A percentile compares a stretch with the other conserved stretches of the same genome.
phyloP scores from a whole-genome alignment of 352 stramenopile species.

The Pythium sp. region DNA sequence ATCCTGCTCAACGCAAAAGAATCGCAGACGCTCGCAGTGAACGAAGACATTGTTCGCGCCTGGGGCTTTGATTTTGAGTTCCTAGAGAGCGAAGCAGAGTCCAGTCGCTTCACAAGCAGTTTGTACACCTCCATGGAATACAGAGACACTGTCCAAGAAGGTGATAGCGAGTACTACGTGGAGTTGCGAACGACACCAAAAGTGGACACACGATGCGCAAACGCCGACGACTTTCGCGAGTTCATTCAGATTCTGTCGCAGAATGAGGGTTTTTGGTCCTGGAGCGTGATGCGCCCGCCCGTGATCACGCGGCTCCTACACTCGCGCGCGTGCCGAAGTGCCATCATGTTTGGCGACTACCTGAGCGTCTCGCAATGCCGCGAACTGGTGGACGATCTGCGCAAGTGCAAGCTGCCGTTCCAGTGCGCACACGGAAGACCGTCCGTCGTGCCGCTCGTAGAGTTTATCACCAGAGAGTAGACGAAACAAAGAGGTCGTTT shows the following conservation, averaged over 20 bases:
- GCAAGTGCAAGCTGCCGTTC: conserved; percentile 83
- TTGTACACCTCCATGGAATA: neutral
- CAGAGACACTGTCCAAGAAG: too few relatives aligned
- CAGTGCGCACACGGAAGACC: conserved; percentile 90
- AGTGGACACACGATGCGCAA: conserved; percentile 69
- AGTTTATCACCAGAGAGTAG: conserved; percentile 36
- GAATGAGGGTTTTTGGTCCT: conserved; percentile 18
- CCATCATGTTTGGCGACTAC: conserved; percentile 92
- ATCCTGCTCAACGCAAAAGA: conserved; percentile 64
- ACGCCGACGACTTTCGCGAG: conserved; percentile 77
- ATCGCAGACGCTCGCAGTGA: conserved; percentile 30
- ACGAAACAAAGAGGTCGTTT: neutral
- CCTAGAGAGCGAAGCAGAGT: conserved; percentile 10
- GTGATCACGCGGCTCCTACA: conserved; percentile 83
- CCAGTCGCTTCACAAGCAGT: neutral
- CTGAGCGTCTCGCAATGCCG: conserved; percentile 67
- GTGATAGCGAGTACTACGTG: conserved; percentile 9
- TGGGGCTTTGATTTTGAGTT: conserved; percentile 84
- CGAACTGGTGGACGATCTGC: conserved; percentile 67
- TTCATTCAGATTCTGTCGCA: conserved; percentile 70
- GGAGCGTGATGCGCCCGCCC: conserved; percentile 47
- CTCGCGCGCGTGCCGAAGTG: conserved; percentile 87
- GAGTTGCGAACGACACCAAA: conserved; percentile 47
- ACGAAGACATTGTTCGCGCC: conserved; percentile 52
- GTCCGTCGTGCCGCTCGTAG: conserved; percentile 82